Base-by-base conservation (phyloP, 805 yeast species). In the Saccharomycopsis synnaedendra region DNA sequence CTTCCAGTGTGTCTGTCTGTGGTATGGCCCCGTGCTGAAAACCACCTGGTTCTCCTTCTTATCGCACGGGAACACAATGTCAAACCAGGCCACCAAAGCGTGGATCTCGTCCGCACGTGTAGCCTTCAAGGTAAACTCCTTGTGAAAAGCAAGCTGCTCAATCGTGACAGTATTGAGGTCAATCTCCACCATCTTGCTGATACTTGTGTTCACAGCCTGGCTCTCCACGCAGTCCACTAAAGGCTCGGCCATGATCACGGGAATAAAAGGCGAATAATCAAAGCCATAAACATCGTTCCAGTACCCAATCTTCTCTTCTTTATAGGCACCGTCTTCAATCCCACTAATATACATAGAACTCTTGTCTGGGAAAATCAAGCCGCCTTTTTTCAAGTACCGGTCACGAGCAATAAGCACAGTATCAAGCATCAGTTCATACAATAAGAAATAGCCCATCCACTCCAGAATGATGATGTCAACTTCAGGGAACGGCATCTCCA, bases 201-300 rank as follows among this genome's bases (percentile, higher is more conserved):
- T 75, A 31, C 83, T 76, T n/a, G 98, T 84, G 45, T 73, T 78
- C 46, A 93, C 81, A 49, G 82, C 69, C 31, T 79, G 66, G 63
- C 82, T 76, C 53, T 90, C 89, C 48, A 93, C 97, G n/a, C 82
- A 82, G 63, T 93, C 98, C 39, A 93, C 97, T 56, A 93, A 74
- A 27, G 99, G 99, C 66, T 93, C 98, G 41, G 79, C 74, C 81
- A 86, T 82, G 41, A 95, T 93, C 48, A 86, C 65, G 44, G 83
- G 80, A 55, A 84, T 79, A 65, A 93, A 89, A 42, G 96, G 97
- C 40, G 90, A 71, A 67, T 85, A 93, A 64, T 94, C 97, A 60
- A 93, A 93, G 3, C 99, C 98, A 60, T 93, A 93, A 31, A 93
- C 96, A 61, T 89, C 87, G 63, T 86, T 88, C 99, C 99, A 93